Evolutionary conservation across 2,329 filamentous ascomycete genomes (phyloP).

Genomic region (Beauveria sp.): DNA sequence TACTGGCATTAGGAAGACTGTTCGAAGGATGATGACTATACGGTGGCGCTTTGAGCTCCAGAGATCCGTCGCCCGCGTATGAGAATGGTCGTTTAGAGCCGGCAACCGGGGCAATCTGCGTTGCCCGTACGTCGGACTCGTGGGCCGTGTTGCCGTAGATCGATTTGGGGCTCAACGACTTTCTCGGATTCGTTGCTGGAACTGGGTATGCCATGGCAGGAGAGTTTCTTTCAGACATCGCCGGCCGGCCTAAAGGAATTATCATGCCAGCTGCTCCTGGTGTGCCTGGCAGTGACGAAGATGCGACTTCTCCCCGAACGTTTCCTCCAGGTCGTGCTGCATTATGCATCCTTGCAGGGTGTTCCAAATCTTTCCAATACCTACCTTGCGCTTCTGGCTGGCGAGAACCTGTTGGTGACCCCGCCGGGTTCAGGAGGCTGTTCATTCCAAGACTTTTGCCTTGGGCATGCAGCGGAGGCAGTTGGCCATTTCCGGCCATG

Average conservation of each 20-base stretch:
- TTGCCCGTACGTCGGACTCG: slow-evolving; percentile 19
- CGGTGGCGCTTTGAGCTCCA: not conserved
- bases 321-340: slow-evolving; percentile 18
- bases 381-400: slow-evolving; percentile 14
- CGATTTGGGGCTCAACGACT: slow-evolving; percentile 25
- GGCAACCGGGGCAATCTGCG: slow-evolving; percentile 17
- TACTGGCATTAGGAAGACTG: slow-evolving; percentile 4
- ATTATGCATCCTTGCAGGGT: slow-evolving; percentile 15
- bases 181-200: slow-evolving; percentile 22
- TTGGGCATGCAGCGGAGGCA: slow-evolving; percentile 18
- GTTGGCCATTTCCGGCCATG: slow-evolving; percentile 13
- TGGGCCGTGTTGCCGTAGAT: slow-evolving; percentile 18
- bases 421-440: slow-evolving; percentile 31
- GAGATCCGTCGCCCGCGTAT: not conserved
- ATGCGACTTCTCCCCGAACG: slow-evolving; percentile 20
- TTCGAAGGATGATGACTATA: slow-evolving; percentile 2
- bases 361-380: slow-evolving; percentile 16
- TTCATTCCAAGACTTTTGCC: slow-evolving; percentile 27
- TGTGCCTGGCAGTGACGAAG: slow-evolving; percentile 27
- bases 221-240: slow-evolving; percentile 25
- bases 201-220: slow-evolving; percentile 24
- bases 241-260: slow-evolving; percentile 21
- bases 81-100: slow-evolving; percentile 25
- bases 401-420: slow-evolving; percentile 17
- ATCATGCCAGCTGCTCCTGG: slow-evolving; percentile 19